Conservation (phyloP, 345 rosid species). For the Combretum micranthum region DNA sequence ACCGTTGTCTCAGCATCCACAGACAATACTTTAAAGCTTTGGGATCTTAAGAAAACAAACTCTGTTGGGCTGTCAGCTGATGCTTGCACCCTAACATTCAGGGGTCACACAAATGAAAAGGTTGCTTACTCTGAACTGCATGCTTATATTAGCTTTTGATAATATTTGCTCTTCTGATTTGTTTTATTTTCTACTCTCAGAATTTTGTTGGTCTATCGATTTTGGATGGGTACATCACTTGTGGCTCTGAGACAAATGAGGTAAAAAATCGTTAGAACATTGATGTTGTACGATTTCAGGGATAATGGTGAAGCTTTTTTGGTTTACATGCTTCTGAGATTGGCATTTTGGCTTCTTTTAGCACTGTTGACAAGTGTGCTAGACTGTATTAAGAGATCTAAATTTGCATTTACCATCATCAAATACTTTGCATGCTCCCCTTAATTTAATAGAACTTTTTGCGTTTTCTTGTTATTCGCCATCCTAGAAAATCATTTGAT, state of each 20-base stretch:
- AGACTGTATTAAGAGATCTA: too few species aligned
- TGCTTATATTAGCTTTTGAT: too few species aligned
- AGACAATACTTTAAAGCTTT: constrained; percentile 77
- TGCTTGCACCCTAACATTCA: constrained; percentile 61
- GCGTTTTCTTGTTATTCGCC: too few species aligned
- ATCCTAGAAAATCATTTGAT: too few species aligned
- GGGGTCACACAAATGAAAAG: constrained; percentile 88
- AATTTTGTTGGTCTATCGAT: constrained; percentile 85
- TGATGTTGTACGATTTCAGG: not conserved
- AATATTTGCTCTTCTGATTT: too few species aligned
- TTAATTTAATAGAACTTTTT: too few species aligned
- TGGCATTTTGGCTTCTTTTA: too few species aligned
- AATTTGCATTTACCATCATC: too few species aligned
- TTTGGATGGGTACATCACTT: constrained; percentile 80
- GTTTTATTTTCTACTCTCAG: constrained; percentile 34
- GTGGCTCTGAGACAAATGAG: constrained; percentile 98
- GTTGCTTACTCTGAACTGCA: constrained; percentile 23
- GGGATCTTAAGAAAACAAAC: constrained; percentile 66
- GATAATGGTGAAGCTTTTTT: not conserved
- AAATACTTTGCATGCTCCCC: too few species aligned
- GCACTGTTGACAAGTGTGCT: too few species aligned
- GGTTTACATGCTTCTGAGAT: too few species aligned
- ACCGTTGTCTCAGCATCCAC: constrained; percentile 91
- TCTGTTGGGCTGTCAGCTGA: constrained; percentile 35
- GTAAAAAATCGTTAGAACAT: constrained; percentile 23